Evolutionary conservation across 805 yeast species (phyloP), one percentile per base, ranked within the genome.

Genomic region (Candida rishiriensis): DNA sequence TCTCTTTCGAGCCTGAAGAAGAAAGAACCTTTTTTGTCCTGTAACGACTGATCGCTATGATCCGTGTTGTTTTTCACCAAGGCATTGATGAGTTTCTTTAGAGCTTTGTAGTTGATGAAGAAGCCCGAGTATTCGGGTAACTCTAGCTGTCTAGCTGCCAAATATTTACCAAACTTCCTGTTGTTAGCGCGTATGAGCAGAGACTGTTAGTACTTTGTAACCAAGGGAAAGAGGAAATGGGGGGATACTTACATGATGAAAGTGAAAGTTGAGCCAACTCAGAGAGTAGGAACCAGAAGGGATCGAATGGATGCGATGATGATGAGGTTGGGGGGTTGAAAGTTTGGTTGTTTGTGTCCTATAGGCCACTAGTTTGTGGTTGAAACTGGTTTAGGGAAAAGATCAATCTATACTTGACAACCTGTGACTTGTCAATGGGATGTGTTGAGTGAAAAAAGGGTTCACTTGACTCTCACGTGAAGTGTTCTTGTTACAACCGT

Each of bases 81-180:
- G 39, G 85, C 83, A 65, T 91, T 91, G 59, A 91, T 91, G 53
- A 90, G 76, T 73, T 91, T 93, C 65, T 91, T 91, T 46, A 91
- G 70, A 3, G 91, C 93, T 69, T 93, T 93, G 68, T 93, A 93
- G 69, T 93, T 89, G 60, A 93, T 91, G 69, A 91, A 93, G 61
- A 88, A 85, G 33, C 91, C 89, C 40, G 95, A 81, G 64, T 93
- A 93, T 65, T 93, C 99, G 10, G 98, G 98, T 47, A 91, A 72
- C 64, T 91, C 97, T 54, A 93, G 73, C 67, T 89, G 97, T 61
- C 97, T 80, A 36, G 95, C 85, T 51, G 96, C 98, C 61, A 93
- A 73, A 60, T 88, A 87, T 66, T 93, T 93, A 41, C 99, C 99
- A 65, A 89, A 93, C 73, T 93, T 93, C 99, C 43, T 41, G 28